A percentile compares a stretch with the other conserved stretches of the same genome.
phyloP scores from a whole-genome alignment of 306 rosid genomes.

The Vicia villosa region DNA sequence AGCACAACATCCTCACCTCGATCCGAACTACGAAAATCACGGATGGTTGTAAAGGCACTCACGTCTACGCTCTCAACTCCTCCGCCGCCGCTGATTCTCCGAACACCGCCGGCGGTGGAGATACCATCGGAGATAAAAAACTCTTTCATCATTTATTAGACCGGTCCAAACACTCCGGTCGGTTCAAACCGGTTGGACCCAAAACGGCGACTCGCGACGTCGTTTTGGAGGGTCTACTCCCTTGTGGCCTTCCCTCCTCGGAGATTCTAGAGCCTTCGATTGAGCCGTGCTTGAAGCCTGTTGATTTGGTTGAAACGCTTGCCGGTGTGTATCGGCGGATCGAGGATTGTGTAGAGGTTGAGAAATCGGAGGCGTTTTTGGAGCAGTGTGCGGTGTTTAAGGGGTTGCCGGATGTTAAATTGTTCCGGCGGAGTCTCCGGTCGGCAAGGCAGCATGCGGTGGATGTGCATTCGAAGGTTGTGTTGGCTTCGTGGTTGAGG shows the following conservation, averaged over 20 bases:
- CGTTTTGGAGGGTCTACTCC: slow-evolving; percentile 54
- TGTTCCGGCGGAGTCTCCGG: slow-evolving; percentile 73
- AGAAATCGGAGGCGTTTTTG: slow-evolving; percentile 49
- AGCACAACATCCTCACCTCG: slow-evolving; percentile 63
- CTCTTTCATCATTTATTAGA: slow-evolving; percentile 56
- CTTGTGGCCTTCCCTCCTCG: slow-evolving; percentile 63
- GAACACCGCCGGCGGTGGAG: slow-evolving; percentile 1
- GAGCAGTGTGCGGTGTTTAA: slow-evolving; percentile 66
- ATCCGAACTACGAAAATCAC: slow-evolving; percentile 79
- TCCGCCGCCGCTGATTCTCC: slow-evolving; percentile 26
- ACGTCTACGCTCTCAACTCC: slow-evolving; percentile 64
- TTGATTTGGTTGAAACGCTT: slow-evolving; percentile 55
- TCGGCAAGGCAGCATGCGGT: slow-evolving; percentile 69
- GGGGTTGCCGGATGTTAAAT: slow-evolving; percentile 53
- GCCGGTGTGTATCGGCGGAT: slow-evolving; percentile 54
- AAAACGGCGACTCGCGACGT: slow-evolving; percentile 32
- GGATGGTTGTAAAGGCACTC: slow-evolving; percentile 78
- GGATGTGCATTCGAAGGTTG: slow-evolving; percentile 69
- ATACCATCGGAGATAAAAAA: slow-evolving; percentile 56
- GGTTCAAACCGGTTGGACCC: slow-evolving; percentile 51
- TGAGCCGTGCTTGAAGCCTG: slow-evolving; percentile 53
- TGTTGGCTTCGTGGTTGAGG: slow-evolving; percentile 72
- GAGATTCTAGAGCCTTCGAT: slow-evolving; percentile 65
- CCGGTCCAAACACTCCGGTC: slow-evolving; percentile 45
- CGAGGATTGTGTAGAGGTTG: slow-evolving; percentile 49